Base-by-base conservation (phyloP, 2,329 filamentous ascomycete species). In the Penicillium sp. region DNA sequence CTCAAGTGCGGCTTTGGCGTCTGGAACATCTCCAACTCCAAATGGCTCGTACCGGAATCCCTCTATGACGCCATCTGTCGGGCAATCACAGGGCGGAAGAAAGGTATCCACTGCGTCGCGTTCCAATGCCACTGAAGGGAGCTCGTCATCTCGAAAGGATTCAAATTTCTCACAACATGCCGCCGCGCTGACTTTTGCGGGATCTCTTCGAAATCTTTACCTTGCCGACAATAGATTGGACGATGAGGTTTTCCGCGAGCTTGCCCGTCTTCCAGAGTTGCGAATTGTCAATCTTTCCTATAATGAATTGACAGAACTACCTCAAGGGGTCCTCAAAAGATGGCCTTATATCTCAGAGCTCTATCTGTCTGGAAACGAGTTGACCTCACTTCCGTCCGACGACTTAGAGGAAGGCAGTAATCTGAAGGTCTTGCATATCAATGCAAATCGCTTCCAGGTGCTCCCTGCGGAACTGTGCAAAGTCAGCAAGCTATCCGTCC, bases 391-490 rank as follows among this genome's bases (percentile, higher is more conserved):
- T 34, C 94, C 94, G 2, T 91, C 92, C 0, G 94, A 99, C 73
- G 94, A 99, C 66, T 80, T 99, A 42, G 93, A 96, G 73, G 91
- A 97, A 68, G 88, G 89, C 55, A 92, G 90, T 67, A 85, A 91
- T 48, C 81, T 99, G 34, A 92, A 94, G 71, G 87, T 95, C 4
- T 83, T 99, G 6, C 92, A 97, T 71, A 90, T 99, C 76, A 99
- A 99, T 76, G 90, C 89, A 70, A 99, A 99, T 78, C 94, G 96
- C 70, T 99, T 99, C 71, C 96, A 96, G 64, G 95, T 96, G 29
- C 81, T 99, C 18, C 94, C 94, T 2, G 94, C 94, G 8, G 94
- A 99, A 70, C 87, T 99, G 45, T 95, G 92, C 57, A 91, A 96
- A 72, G 91, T 96, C 40, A 90, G 92, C 75, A 94, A 94, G 73